Conservation (phyloP, 2,329 filamentous ascomycete genomes). For the Talaromyces sp. region DNA sequence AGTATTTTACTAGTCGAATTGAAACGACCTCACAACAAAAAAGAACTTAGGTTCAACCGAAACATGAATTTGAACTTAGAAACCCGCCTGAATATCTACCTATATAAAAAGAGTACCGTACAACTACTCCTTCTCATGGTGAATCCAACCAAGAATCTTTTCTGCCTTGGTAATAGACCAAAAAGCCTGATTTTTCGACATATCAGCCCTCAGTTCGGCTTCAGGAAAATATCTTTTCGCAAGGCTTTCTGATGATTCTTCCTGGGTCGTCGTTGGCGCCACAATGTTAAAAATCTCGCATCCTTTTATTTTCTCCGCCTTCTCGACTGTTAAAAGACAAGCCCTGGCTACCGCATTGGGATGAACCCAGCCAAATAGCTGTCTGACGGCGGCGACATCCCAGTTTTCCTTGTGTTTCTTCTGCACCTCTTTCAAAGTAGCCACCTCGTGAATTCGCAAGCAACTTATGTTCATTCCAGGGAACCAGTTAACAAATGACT, state of each 20-base stretch:
- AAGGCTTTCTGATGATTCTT: constrained; percentile 16
- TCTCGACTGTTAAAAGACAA: constrained; percentile 28
- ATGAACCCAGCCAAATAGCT: constrained; percentile 33
- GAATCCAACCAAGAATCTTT: constrained; percentile 23
- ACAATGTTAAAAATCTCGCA: constrained; percentile 31
- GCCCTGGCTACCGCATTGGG: constrained; percentile 30
- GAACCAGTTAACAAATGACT: constrained; percentile 30
- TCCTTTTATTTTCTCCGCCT: constrained; percentile 25
- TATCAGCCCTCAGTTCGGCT: constrained; percentile 17
- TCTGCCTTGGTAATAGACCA: constrained; percentile 18
- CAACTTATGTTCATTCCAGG: constrained; percentile 34
- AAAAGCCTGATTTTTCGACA: constrained; percentile 19
- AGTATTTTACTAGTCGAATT: background rate
- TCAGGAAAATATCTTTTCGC: constrained; percentile 22
- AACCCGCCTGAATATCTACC: background rate
- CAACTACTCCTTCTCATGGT: constrained; percentile 22
- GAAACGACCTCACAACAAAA: too few relatives aligned
- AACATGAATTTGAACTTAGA: background rate
- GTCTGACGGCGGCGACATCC: constrained; percentile 27
- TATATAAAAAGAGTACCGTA: background rate
- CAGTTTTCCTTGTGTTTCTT: constrained; percentile 29
- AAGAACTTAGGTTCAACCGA: background rate
- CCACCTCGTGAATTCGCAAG: constrained; percentile 34
- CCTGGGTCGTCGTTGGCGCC: constrained; percentile 25
- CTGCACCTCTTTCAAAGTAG: constrained; percentile 21